Base-by-base conservation (phyloP, 139 green algal genomes). In the Chlorella vulgaris region DNA sequence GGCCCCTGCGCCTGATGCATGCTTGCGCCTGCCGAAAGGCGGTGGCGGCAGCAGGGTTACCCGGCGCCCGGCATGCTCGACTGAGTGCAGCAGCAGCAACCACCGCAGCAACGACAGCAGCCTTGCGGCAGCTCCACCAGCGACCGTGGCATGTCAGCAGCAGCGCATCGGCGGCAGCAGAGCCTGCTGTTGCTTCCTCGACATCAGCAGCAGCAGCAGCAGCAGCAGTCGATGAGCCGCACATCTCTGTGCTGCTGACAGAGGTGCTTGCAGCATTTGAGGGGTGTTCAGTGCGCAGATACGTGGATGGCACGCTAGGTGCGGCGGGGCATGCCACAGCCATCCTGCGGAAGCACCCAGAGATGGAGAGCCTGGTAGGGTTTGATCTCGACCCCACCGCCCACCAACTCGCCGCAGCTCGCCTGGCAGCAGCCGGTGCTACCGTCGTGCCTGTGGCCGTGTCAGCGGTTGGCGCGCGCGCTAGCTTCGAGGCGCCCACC, bases 301-400 rank as follows among this genome's bases (percentile, higher is more conserved):
- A 94, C 74, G 83, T 98, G 13, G 96, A 99, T 77, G 92, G 94
- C 74, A 99, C 96, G 0, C 82, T 98, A 21, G 96, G 96, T 2
- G 93, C 94, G 26, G 96, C 87, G 8, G 96, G 96, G 0, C 96
- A 99, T 81, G 88, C 94, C 0, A 29, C 63, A 21, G 90, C 77
- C 2, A 71, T 99, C 31, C 40, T 94, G 21, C 13, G 73, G 3
- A 69, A 76, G 1, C 95, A 98, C 79, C 88, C 89, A 70, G 94
- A 98, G 84, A 60, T 97, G 76, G 13, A 82, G 22, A 78, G 65
- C 0, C 77, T 96, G 26, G 74, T 98, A 21, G 94, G 94, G 18
- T 89, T 98, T 35, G 96, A 99, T 82, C 74, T 94, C 3, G 96
- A 99, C 84, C 89, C 92, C 3, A 83, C 76, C 0, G 95, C 96